Base-by-base conservation (phyloP, 2,329 filamentous ascomycete genomes). In the Beauveria pseudobassiana region DNA sequence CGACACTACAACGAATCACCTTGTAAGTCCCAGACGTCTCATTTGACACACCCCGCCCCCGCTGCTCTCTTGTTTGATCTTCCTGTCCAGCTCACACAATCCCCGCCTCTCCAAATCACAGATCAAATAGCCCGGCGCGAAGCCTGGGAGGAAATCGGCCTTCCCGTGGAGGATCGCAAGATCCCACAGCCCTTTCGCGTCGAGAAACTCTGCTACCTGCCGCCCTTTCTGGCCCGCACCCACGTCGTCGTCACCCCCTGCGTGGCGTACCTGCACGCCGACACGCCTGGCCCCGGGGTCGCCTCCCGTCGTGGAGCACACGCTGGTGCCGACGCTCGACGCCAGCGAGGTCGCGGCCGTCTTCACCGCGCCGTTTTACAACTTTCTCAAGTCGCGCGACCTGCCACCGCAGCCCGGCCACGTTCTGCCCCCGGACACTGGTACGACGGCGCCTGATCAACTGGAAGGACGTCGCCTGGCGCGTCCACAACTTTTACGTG, bases 271-370 rank as follows among this genome's bases (percentile, higher is more conserved):
- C 79, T 98, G 18, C 87, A 90, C 71, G 81, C 86, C 6, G 82
- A 84, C 67, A 34, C 58, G 24, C 77, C 82, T 64, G 75, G 77
- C 34, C 59, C 69, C 46, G 67, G 68, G 70, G 34, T 67, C 67
- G 20, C 68, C 64, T 40, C 80, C 68, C 26, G 78, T 82, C 58
- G 86, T 85, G 3, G 89, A 89, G 70, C 86, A 88, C 67, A 83
- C 80, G 64, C 82, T 93, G 75, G 91, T 91, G 63, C 93, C 93
- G 0, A 83, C 86, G 45, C 81, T 97, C 12, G 91, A 97, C 75
- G 90, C 92, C 1, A 88, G 90, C 66, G 93, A 98, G 75, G 93
- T 98, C 2, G 93, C 92, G 2, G 93, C 92, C 50, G 91, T 98
- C 40, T 98, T 98, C 76, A 93, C 90, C 5, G 93, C 90, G 5